A percentile compares a stretch with the other conserved stretches of the same genome.
Evolutionary conservation across 2,329 filamentous ascomycete genomes (phyloP).

Genomic region (Diaporthe citri): DNA sequence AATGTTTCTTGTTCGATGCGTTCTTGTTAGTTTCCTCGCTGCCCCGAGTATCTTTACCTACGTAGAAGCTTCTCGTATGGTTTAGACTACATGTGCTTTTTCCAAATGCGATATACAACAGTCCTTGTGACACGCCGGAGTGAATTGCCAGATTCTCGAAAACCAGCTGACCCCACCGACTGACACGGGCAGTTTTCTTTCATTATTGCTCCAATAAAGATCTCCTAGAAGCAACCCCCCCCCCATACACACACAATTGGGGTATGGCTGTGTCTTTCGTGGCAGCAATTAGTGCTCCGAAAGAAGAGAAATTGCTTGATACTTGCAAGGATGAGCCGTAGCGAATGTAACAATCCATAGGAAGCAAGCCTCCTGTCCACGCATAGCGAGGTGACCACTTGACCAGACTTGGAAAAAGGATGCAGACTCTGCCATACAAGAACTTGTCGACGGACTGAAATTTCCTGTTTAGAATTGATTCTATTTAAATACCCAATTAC

Average conservation of each 20-base stretch:
- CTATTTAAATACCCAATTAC: too few relatives aligned
- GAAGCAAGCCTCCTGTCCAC: background rate
- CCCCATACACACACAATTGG: background rate
- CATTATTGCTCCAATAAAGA: constrained; percentile 20
- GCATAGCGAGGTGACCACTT: background rate
- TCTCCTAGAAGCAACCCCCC: background rate
- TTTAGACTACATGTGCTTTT: background rate
- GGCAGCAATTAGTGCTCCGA: background rate
- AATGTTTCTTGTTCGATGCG: background rate
- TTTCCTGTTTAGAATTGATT: too few relatives aligned
- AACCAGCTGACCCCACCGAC: background rate
- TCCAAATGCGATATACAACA: background rate
- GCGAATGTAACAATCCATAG: constrained; percentile 16
- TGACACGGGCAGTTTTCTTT: background rate
- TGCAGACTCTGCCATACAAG: background rate
- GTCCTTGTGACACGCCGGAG: background rate
- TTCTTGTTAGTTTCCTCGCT: background rate
- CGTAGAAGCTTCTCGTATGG: background rate
- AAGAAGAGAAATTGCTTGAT: background rate
- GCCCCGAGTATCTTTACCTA: too few relatives aligned
- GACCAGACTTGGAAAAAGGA: background rate
- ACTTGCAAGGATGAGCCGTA: background rate
- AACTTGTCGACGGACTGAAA: too few relatives aligned
- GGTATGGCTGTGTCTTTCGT: background rate
- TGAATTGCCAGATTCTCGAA: background rate